Percentiles rank a stretch among this genome's conserved stretches.
Conservation (phyloP, 306 rosid species). For the Cicer yamashitae region DNA sequence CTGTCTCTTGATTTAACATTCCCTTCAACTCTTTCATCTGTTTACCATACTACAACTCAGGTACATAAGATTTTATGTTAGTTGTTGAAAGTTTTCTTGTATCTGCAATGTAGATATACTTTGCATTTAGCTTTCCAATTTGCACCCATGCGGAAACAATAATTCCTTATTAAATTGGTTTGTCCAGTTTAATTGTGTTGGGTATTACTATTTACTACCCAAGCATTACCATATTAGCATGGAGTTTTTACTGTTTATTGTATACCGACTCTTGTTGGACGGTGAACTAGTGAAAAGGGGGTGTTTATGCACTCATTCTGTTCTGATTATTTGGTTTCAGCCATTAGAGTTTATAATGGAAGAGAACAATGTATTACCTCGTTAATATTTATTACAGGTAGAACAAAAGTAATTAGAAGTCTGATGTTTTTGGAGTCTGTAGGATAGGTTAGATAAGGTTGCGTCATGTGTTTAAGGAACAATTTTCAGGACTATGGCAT, state of each 20-base stretch:
- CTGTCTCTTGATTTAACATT: constrained; percentile 1
- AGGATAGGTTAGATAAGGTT: constrained; percentile 12
- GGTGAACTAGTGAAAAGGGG: not conserved
- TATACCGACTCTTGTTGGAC: no score
- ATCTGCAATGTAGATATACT: not conserved
- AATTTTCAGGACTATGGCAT: constrained; percentile 23
- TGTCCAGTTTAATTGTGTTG: constrained; percentile 21
- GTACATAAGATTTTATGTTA: no score
- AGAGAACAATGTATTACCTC: not conserved
- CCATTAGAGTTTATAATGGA: constrained; percentile 20
- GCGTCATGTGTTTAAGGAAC: constrained; percentile 25
- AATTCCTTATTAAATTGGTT: not conserved
- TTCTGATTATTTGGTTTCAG: constrained; percentile 9
- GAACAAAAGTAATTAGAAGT: not conserved
- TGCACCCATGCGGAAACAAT: not conserved
- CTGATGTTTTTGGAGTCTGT: constrained; percentile 4
- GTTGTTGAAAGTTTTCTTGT: no score
- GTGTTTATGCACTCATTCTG: constrained; percentile 33
- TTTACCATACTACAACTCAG: constrained; percentile 11
- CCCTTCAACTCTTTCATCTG: not conserved
- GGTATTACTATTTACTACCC: not conserved
- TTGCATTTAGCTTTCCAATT: not conserved
- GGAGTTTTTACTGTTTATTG: not conserved
- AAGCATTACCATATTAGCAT: not conserved
- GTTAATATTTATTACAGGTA: constrained; percentile 26